Evolutionary conservation across 257 asterid genomes (phyloP).

Genomic region (Ophiorrhiza pumila): DNA sequence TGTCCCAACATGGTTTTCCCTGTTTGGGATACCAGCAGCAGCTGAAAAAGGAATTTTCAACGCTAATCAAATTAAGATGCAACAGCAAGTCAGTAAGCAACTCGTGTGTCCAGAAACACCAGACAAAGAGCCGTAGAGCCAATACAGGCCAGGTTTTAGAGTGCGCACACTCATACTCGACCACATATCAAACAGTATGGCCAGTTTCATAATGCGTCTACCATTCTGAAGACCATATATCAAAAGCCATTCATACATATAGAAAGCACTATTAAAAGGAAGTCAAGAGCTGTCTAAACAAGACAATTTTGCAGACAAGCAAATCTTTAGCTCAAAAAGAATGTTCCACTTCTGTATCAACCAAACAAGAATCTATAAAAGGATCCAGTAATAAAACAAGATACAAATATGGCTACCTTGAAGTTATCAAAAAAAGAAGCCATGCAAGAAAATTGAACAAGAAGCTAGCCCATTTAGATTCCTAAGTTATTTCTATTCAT

Average conservation of each 20-base stretch:
- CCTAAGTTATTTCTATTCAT: constrained; percentile 12
- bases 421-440: neutral
- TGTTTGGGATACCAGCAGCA: neutral
- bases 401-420: neutral
- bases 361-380: neutral
- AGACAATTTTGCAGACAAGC: neutral
- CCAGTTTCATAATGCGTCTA: neutral
- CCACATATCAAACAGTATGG: too few species aligned
- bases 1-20: neutral
- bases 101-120: neutral
- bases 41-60: neutral
- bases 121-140: too few species aligned
- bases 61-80: neutral
- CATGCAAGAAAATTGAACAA: neutral
- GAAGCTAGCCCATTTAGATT: neutral
- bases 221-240: too few species aligned
- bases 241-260: neutral
- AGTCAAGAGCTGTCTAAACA: neutral
- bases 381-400: neutral
- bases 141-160: too few species aligned
- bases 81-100: neutral
- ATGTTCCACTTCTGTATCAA: neutral
- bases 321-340: neutral
- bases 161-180: too few species aligned
- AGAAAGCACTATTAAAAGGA: neutral